Evolutionary conservation across 352 stramenopile genomes (phyloP), one percentile per base, ranked within the genome.

Genomic region (Hyaloperonospora arabidopsidis): DNA sequence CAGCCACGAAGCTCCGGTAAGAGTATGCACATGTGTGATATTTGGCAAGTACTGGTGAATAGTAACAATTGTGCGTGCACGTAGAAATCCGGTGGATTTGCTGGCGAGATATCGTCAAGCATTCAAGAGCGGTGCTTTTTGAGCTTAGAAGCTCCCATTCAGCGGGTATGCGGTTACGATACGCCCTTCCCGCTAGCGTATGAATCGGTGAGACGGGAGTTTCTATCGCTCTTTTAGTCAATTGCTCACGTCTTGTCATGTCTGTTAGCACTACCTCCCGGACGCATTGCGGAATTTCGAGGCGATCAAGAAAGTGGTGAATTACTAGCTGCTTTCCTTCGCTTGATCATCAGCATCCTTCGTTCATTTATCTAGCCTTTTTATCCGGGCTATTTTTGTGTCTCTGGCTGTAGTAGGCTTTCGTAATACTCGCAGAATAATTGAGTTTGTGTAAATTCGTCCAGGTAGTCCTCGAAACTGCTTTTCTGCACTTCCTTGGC

Each of bases 131-230:
- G 80, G 29, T 98, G 96, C 70, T 98, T 99, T 68, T 84, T 98
- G 35, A 89, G 80, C 50, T 81, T 99, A 40, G 95, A 98, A 61
- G 89, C 93, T 17, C 96, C 96, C 5, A 96, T 98, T 68, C 86
- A 97, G 65, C 80, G 96, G 19, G 83, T 94, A 0, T 92, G 81
- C 34, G 96, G 93, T 46, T 97, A 98, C 64, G 96, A 99, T 64
- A 98, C 94, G 25, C 96, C 96, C 5, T 98, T 99, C 71, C 93
- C 94, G 0, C 76, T 98, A 40, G 83, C 96, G 11, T 97, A 97
- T 70, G 96, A 99, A 66, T 97, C 97, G 65, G 79, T 86, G 48
- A 63, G 49, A 54, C 35, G 12, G 13, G 25, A 32, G 25, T 32
- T 32, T 32, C 4, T 8, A 32, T 32, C 8, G 25, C 25, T 32